A percentile compares a stretch with the other conserved stretches of the same genome.
Evolutionary conservation across 2,329 filamentous ascomycete species (phyloP).

Genomic region (Talaromyces marneffei): DNA sequence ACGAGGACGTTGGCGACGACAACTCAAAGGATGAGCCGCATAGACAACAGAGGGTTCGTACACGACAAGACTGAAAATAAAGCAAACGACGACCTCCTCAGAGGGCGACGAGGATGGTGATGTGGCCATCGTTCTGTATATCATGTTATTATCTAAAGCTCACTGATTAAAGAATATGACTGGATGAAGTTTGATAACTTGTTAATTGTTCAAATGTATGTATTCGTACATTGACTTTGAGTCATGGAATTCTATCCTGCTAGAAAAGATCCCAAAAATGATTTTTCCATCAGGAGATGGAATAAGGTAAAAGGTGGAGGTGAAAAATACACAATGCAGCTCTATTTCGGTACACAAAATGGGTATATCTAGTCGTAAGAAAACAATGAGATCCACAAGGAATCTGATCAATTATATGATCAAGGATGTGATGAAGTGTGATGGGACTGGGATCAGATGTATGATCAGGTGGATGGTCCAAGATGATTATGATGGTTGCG

Average conservation of each 20-base stretch:
- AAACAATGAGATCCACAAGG: slow-evolving; percentile 2
- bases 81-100: not conserved
- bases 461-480: not conserved
- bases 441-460: not conserved
- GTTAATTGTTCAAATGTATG: not conserved
- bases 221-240: not conserved
- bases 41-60: not conserved
- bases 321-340: slow-evolving; percentile 6
- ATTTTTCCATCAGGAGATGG: not conserved
- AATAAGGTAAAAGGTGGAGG: not conserved
- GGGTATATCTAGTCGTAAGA: slow-evolving; percentile 13
- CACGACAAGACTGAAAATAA: not conserved
- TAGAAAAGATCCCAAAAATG: not conserved
- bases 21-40: not conserved
- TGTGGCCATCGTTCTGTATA: not conserved
- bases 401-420: not conserved
- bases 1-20: not conserved
- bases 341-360: slow-evolving; percentile 12
- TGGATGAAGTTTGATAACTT: not conserved
- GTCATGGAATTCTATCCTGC: not conserved
- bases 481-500: not conserved
- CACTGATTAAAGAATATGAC: not conserved
- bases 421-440: not conserved
- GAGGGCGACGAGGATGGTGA: not conserved
- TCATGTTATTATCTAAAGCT: not conserved